These are phyloP conservation scores for Solanum commersonii DNA, from an alignment of 257 asterid genomes.

Conservation along the genomic window DNA sequence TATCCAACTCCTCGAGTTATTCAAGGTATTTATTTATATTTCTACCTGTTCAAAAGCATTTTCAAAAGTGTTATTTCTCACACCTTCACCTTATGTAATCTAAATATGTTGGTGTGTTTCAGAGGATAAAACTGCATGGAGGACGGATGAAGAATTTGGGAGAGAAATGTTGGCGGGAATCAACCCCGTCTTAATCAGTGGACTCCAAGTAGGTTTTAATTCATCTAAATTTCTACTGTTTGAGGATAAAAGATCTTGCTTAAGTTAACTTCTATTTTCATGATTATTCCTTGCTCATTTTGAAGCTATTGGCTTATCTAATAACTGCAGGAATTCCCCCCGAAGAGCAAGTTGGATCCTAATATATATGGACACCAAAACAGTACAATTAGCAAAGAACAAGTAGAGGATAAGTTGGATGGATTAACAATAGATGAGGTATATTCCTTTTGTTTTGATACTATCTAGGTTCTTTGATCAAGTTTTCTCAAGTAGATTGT, in stretches of 20 bases:
- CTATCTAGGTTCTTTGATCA: not conserved
- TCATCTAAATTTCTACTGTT: not conserved
- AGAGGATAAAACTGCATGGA: constrained; percentile 68
- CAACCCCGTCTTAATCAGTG: constrained; percentile 46
- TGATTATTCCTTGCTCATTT: accelerated
- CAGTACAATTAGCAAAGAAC: constrained; percentile 37
- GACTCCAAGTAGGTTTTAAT: constrained; percentile 43
- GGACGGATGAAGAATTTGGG: constrained; percentile 74
- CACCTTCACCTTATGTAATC: not conserved
- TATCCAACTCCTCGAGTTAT: constrained; percentile 58
- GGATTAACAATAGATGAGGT: constrained; percentile 49
- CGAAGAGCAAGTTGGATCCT: constrained; percentile 20
- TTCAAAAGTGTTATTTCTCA: not conserved
- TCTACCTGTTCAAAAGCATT: not conserved
- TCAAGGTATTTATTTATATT: constrained; percentile 25
- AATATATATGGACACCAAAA: constrained; percentile 43
- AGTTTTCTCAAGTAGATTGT: not conserved
- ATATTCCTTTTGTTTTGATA: not conserved
- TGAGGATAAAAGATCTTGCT: not conserved
- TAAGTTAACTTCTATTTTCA: not conserved
- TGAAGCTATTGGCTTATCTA: not conserved
- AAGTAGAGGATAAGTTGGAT: constrained; percentile 33
- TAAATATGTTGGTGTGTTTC: no score
- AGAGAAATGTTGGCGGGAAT: constrained; percentile 12
- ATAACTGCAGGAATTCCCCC: constrained; percentile 28